A percentile compares a stretch with the other conserved stretches of the same genome.
Evolutionary conservation across 2,329 filamentous ascomycete genomes (phyloP).

Genomic region (Sarocladiaceae sp.): DNA sequence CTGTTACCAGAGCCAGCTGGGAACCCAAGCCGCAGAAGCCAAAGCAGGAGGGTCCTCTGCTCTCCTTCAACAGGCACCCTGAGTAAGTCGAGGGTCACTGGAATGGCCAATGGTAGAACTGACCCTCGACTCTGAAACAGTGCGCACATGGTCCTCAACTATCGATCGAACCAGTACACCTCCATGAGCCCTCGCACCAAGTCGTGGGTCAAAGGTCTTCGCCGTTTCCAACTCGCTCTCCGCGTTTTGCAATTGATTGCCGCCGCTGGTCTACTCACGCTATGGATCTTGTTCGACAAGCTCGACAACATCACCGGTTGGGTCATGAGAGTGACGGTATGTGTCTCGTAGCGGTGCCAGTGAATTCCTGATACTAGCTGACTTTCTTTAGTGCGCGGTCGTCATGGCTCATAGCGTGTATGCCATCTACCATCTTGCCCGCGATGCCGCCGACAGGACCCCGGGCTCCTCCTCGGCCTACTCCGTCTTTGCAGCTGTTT

Average conservation of each 20-base stretch:
- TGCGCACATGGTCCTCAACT: conserved; percentile 57
- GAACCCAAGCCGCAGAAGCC: conserved; percentile 54
- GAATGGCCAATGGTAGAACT: not conserved
- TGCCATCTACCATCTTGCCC: conserved; percentile 71
- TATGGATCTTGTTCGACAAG: conserved; percentile 70
- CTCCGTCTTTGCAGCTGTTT: conserved; percentile 72
- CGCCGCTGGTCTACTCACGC: conserved; percentile 63
- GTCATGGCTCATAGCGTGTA: conserved; percentile 68
- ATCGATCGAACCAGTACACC: conserved; percentile 53
- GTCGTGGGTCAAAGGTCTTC: conserved; percentile 60
- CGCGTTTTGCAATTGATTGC: conserved; percentile 61
- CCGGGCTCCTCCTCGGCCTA: conserved; percentile 82
- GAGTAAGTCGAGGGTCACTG: conserved; percentile 51
- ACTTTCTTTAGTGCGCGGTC: conserved; percentile 59
- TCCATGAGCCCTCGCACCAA: conserved; percentile 68
- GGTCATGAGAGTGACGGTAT: conserved; percentile 71
- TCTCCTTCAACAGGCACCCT: conserved; percentile 80
- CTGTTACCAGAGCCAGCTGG: conserved; percentile 74
- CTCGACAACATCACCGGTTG: conserved; percentile 60
- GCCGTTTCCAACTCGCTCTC: conserved; percentile 63
- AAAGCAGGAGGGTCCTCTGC: conserved; percentile 66
- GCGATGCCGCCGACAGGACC: conserved; percentile 63
- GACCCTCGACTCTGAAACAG: conserved; percentile 24
- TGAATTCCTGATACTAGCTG: not conserved
- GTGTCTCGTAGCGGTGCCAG: conserved; percentile 22